These are phyloP conservation scores for Falciphora oryzae DNA, from an alignment of 2,329 filamentous ascomycete genomes.

Conservation along the genomic window DNA sequence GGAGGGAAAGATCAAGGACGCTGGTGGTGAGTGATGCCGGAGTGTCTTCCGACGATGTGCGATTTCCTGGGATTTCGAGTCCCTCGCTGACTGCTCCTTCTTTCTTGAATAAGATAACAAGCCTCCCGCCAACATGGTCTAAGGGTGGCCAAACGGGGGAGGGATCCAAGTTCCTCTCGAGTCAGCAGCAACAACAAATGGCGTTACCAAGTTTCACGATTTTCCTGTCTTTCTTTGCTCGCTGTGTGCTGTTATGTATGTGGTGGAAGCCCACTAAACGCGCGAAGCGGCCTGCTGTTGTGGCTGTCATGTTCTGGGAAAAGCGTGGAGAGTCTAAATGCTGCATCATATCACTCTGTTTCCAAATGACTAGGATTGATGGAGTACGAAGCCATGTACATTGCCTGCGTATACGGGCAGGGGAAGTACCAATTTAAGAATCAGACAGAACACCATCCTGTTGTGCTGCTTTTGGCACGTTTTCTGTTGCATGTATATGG, in stretches of 20 bases:
- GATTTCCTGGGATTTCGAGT: background rate
- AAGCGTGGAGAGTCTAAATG: background rate
- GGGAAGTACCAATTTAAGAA: background rate
- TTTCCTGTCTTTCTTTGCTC: background rate
- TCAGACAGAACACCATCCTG: background rate
- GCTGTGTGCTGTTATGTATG: background rate
- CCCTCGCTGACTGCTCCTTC: background rate
- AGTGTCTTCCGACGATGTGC: background rate
- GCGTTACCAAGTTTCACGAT: background rate
- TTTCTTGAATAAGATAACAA: no score
- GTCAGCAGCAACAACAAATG: background rate
- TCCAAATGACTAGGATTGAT: background rate
- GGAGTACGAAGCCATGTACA: background rate
- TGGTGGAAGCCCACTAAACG: background rate
- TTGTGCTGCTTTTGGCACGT: background rate
- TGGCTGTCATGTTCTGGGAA: background rate
- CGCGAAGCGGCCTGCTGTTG: background rate
- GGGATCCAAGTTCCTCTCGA: background rate
- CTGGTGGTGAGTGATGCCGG: background rate
- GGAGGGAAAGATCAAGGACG: constrained; percentile 3
- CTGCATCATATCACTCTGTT: background rate
- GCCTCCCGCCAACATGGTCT: background rate
- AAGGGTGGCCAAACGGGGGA: background rate
- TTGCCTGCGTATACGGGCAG: background rate
- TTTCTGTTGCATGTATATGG: background rate